Evolutionary conservation across 768 basidiomycete species (phyloP), one percentile per base, ranked within the genome.

Genomic region (Termitomyces sp.): DNA sequence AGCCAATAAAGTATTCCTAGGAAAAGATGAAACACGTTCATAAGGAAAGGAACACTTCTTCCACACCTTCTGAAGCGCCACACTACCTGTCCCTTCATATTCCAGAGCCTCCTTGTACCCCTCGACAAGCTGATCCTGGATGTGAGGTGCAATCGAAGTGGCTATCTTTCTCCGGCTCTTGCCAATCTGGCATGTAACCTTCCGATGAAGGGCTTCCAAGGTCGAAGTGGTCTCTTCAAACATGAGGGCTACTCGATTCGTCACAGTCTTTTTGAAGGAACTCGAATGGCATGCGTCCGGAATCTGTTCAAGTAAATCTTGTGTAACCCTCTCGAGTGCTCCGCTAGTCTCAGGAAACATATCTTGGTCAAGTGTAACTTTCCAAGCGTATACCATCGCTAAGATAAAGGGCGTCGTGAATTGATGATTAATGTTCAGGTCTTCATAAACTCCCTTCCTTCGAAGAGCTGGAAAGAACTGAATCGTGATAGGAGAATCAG

Each of bases 331-430:
- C 26, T 54, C 7, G 4, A 59, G 41, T 3, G 26, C 10, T 7
- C 48, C 7, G 20, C 35, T 52, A 2, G 52, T 46, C 30, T 59
- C 51, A 12, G 58, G 58, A 47, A 59, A 53, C 13, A 59, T 6
- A 18, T 59, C 52, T 8, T 59, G 38, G 18, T 59, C 51, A 26
- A 59, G 28, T 13, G 46, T 59, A 14, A 26, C n/a, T 41, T 36
- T 20, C 58, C 58, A 59, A 38, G 52, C 18, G 8, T 3, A 13
- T 10, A 47, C 9, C 20, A 59, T 54, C 23, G 6, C 32, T 35
- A 33, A 35, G 26, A 54, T 26, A 40, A 59, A 59, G 3, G 52
- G 58, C 5, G 14, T 10, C 13, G 58, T 32, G 40, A 53, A 47
- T 6, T 46, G 33, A 6, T 35, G 14, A 35, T 59, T 59, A 16